Evolutionary conservation across 2,329 filamentous ascomycete species (phyloP).

Genomic region (Xylaria sp.): DNA sequence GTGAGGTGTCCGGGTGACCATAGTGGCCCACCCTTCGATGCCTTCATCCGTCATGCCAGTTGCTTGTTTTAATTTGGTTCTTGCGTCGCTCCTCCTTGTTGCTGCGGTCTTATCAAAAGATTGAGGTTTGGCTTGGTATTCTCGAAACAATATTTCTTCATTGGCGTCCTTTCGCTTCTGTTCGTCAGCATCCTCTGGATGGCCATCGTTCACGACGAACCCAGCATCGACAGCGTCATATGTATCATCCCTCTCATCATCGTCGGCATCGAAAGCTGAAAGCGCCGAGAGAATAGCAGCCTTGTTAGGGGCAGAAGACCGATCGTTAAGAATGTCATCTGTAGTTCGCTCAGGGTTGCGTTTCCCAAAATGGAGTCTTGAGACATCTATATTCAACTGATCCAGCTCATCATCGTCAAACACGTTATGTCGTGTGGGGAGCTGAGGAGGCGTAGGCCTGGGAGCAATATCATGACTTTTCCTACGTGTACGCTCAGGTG

Average conservation of each 20-base stretch:
- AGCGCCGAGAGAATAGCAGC: slow-evolving; percentile 89
- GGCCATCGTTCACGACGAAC: slow-evolving; percentile 79
- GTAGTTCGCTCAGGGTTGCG: slow-evolving; percentile 70
- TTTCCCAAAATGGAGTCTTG: slow-evolving; percentile 83
- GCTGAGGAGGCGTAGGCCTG: slow-evolving; percentile 66
- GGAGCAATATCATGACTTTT: slow-evolving; percentile 63
- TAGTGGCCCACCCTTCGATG: slow-evolving; percentile 93
- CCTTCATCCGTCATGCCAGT: slow-evolving; percentile 93
- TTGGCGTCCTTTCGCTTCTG: slow-evolving; percentile 59
- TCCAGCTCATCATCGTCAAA: slow-evolving; percentile 87
- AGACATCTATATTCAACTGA: slow-evolving; percentile 71
- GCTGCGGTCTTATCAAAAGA: slow-evolving; percentile 78
- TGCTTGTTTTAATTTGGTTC: slow-evolving; percentile 74
- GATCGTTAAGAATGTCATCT: slow-evolving; percentile 77
- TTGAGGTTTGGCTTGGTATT: slow-evolving; percentile 72
- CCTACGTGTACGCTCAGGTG: slow-evolving; percentile 45
- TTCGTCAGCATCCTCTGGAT: slow-evolving; percentile 65
- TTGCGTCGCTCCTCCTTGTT: slow-evolving; percentile 72
- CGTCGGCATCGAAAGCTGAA: slow-evolving; percentile 89
- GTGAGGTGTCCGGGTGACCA: slow-evolving; percentile 79
- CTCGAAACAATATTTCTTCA: slow-evolving; percentile 79
- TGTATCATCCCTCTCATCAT: slow-evolving; percentile 96
- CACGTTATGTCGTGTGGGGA: slow-evolving; percentile 74
- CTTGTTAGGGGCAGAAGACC: slow-evolving; percentile 75
- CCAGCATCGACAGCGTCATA: slow-evolving; percentile 95